Conservation (phyloP, 1,284 basidiomycete species). For the Volvariella surrecta region DNA sequence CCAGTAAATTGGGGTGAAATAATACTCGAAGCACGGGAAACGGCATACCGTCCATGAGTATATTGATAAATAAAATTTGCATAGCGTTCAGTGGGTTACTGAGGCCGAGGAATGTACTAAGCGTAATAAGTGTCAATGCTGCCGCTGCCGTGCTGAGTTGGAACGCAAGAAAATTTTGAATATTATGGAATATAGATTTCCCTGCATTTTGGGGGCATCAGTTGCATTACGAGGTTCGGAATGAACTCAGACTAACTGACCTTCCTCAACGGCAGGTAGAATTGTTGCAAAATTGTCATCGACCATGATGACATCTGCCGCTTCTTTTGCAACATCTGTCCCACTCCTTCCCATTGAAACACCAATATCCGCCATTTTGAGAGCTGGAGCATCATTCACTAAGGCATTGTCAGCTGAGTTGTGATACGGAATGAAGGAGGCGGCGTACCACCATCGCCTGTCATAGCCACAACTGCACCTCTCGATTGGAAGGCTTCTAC, state of each 20-base stretch:
- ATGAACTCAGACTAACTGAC: constrained; percentile 30
- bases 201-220: constrained; percentile 31
- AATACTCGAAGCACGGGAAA: constrained; percentile 4
- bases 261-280: constrained; percentile 92
- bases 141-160: constrained; percentile 96
- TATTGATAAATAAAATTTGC: constrained; percentile 99
- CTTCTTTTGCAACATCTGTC: constrained; percentile 97
- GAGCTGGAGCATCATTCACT: constrained; percentile 96
- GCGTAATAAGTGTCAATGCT: constrained; percentile 88
- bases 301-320: constrained; percentile 93
- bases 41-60: constrained; percentile 88
- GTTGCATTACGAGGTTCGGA: not conserved
- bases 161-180: constrained; percentile 96
- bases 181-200: constrained; percentile 98
- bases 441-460: constrained; percentile 72
- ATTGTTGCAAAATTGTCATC: constrained; percentile 98
- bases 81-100: constrained; percentile 95
- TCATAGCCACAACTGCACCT: constrained; percentile 94
- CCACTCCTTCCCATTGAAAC: constrained; percentile 96
- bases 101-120: constrained; percentile 84
- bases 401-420: not conserved
- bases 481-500: constrained; percentile 87
- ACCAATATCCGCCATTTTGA: constrained; percentile 98
- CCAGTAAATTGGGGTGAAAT: constrained; percentile 4
- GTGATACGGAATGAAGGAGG: constrained; percentile 2